Conservation (phyloP, 164 flowering plant species). For the Chimonanthus salicifolius region DNA sequence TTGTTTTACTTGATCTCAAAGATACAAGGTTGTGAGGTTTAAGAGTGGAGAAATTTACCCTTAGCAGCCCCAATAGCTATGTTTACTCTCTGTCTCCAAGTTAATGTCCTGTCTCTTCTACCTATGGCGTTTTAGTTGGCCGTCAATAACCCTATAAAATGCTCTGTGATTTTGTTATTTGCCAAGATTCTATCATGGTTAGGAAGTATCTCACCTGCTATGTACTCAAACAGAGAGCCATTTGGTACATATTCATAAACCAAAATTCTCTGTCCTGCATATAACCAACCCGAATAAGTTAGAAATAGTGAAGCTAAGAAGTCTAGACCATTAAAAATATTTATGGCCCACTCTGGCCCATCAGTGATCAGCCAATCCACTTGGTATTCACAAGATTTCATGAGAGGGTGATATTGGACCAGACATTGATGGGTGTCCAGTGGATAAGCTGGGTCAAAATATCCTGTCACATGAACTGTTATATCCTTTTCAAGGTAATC, state of each 20-base stretch:
- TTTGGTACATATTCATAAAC: conserved; percentile 65
- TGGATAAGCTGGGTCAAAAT: too few species aligned
- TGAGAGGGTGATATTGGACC: too few species aligned
- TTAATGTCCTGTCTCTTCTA: conserved; percentile 41
- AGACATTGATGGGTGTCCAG: too few species aligned
- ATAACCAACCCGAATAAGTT: neutral
- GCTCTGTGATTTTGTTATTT: neutral
- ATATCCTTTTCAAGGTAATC: too few species aligned
- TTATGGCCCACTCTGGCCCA: too few species aligned
- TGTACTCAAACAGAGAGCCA: conserved; percentile 66
- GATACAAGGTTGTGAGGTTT: neutral
- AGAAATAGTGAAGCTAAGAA: too few species aligned
- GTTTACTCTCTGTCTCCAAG: conserved; percentile 67
- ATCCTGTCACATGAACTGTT: too few species aligned
- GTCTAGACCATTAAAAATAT: too few species aligned
- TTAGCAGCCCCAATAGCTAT: conserved; percentile 76
- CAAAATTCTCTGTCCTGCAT: conserved; percentile 27
- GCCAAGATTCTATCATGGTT: neutral
- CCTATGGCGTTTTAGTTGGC: conserved; percentile 21
- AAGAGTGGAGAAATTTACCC: conserved; percentile 24
- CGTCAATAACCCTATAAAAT: neutral
- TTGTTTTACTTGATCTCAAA: neutral
- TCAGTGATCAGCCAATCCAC: too few species aligned
- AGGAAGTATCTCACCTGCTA: conserved; percentile 33
- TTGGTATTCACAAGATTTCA: too few species aligned